Evolutionary conservation across 2,329 filamentous ascomycete genomes (phyloP), one percentile per base, ranked within the genome.

Genomic region (Alternaria longipes): DNA sequence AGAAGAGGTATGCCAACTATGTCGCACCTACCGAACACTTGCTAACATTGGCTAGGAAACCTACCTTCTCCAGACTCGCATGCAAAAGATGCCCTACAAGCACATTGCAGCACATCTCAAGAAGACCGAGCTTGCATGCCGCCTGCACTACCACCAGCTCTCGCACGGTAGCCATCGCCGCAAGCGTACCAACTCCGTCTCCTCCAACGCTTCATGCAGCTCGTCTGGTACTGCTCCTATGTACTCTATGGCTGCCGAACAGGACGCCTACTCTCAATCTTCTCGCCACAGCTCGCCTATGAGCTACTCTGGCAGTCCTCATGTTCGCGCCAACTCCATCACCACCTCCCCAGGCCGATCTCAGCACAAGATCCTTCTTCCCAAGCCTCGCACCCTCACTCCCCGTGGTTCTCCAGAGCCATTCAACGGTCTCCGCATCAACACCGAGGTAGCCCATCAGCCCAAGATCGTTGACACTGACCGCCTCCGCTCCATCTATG

Each of bases 51-150:
- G 49, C 64, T 65, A 94, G 91, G 92, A 95, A 81, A 86, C 89
- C 59, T 95, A 94, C 78, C 89, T 95, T 56, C 86, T 95, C 63
- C 91, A 93, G 80, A 94, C 91, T 62, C 90, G 92, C 60, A 87
- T 92, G 73, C 91, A 94, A 74, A 94, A 94, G 81, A 93, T 94
- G 89, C 92, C 92, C 0, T 95, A 95, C 81, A 95, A 94, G 84
- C 91, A 94, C 77, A 95, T 95, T 75, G 92, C 92, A 60, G 87
- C 90, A 60, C 90, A 94, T 71, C 83, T 95, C 69, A 92, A 93
- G 81, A 96, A 95, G 84, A 95, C 92, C 0, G 92, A 95, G 81
- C 84, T 95, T 61, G 92, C 92, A 49, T 96, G 92, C 81, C 91
- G 92, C 65, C 86, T 96, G 64, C 92, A 95, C 80, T 94, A 92